Evolutionary conservation across 2,329 filamentous ascomycete species (phyloP).

Genomic region (Fusarium sp.): DNA sequence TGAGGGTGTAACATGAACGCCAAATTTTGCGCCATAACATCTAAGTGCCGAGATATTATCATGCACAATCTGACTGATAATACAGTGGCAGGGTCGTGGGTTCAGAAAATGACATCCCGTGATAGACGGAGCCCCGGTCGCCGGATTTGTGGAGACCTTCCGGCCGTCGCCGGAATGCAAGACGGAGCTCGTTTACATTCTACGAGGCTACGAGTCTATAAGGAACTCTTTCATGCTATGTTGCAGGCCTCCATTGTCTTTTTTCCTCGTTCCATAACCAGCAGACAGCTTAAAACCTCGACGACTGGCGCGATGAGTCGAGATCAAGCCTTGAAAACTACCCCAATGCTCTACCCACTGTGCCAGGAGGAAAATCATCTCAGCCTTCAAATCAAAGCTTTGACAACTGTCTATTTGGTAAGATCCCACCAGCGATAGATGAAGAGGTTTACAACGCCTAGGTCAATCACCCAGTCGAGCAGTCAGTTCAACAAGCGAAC

Average conservation of each 20-base stretch:
- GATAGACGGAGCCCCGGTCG: not conserved
- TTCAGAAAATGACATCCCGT: no score
- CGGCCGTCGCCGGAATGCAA: not conserved
- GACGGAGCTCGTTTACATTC: not conserved
- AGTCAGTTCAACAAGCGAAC: accelerated
- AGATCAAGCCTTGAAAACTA: accelerated
- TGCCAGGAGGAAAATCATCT: not conserved
- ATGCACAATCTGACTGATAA: not conserved
- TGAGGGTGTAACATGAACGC: not conserved
- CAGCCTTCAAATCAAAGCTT: accelerated
- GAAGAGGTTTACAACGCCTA: accelerated
- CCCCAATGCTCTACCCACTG: accelerated
- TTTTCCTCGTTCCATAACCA: no score
- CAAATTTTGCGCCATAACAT: not conserved
- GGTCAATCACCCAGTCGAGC: no score
- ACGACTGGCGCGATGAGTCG: not conserved
- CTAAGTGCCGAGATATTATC: not conserved
- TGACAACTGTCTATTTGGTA: accelerated
- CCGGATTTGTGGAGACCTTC: not conserved
- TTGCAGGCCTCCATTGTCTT: no score
- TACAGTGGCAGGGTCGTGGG: accelerated
- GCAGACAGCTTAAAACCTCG: not conserved
- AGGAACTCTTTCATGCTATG: no score
- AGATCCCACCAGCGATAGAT: accelerated
- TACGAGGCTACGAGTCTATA: no score